Base-by-base conservation (phyloP, 495 filamentous ascomycete genomes). In the Trichoderma orchidacearum region DNA sequence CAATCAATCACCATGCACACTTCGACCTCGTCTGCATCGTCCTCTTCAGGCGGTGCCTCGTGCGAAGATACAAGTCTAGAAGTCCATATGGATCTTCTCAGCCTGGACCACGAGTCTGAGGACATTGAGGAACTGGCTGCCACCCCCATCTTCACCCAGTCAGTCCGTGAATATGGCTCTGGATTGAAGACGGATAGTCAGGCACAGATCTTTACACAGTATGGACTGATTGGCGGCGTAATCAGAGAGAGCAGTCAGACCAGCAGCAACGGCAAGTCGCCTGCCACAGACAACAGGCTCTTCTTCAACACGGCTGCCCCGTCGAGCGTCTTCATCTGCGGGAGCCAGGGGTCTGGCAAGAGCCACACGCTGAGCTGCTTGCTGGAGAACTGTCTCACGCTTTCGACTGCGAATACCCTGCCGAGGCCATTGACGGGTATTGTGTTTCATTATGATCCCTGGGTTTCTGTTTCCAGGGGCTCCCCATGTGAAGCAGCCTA, bases 341-440 rank as follows among this genome's bases (percentile, higher is more conserved):
- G 87, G 5, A 79, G 78, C 50, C 86, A 90, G 64, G 87, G 86
- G 0, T 84, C 81, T 48, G 87, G 87, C 1, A 92, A 90, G 70
- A 85, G 80, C 41, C 84, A 90, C 61, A 87, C 84, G 0, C 65
- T 88, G 13, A 80, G 84, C 0, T 88, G 84, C 62, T 68, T 92
- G 25, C 71, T 89, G 5, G 85, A 89, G 63, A 83, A 81, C 56
- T 81, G 76, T 30, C 69, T 87, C 0, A 67, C 79, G 1, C 48
- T 56, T 3, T 71, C 69, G 35, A 52, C 62, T 3, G 65, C 72
- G 3, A 70, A 69, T 21, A 53, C 58, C 1, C 68, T 75, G 1
- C 69, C 72, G 0, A 68, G 71, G 7, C 80, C 85, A 0, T 67
- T 88, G 4, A 74, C 85, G 0, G 86, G 77, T 0, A 72, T 88